Base-by-base conservation (phyloP, 2,329 filamentous ascomycete species). In the Periglandula ipomoeae region DNA sequence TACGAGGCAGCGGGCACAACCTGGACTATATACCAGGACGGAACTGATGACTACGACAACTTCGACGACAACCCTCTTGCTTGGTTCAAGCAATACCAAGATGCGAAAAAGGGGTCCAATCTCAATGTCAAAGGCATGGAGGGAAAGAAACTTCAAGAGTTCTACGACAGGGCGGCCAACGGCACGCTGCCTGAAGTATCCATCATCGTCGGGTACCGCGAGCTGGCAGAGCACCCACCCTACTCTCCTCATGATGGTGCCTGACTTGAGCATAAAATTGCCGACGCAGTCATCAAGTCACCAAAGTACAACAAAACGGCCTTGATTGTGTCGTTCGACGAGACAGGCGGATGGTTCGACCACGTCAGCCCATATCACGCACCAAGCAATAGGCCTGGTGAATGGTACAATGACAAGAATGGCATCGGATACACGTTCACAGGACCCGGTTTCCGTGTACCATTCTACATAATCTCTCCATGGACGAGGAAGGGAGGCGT, bases 261-360 rank as follows among this genome's bases (percentile, higher is more conserved):
- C 4, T 79, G 75, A 74, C 62, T 79, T 32, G 72, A 78, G 56
- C 70, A 73, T 56, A 64, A 74, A 55, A 64, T 79, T 5, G 70
- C 75, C 15, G 65, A 76, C 48, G 71, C 74, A 3, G 71, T 79
- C 4, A 71, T 68, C 11, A 65, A 64, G 45, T 74, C 74, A 19
- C 71, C 71, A 4, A 68, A 67, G 39, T 79, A 77, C 56, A 64
- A 65, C 39, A 67, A 65, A 19, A 77, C 74, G 2, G 68, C 65
- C 0, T 54, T 79, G 65, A 61, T 76, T 70, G 52, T 72, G 56
- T 72, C 64, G 24, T 64, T 58, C 24, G 54, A 59, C 66, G 73
- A 80, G 58, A 72, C 72, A 2, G 76, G 75, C 40, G 76, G 75
- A 24, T 78, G 68, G 60, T 75, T 74, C 11, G 76, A 79, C 50